Percentiles rank a stretch among this genome's conserved stretches.
Evolutionary conservation across 2,329 filamentous ascomycete species (phyloP).

Genomic region (Epichloe brachyelytri): DNA sequence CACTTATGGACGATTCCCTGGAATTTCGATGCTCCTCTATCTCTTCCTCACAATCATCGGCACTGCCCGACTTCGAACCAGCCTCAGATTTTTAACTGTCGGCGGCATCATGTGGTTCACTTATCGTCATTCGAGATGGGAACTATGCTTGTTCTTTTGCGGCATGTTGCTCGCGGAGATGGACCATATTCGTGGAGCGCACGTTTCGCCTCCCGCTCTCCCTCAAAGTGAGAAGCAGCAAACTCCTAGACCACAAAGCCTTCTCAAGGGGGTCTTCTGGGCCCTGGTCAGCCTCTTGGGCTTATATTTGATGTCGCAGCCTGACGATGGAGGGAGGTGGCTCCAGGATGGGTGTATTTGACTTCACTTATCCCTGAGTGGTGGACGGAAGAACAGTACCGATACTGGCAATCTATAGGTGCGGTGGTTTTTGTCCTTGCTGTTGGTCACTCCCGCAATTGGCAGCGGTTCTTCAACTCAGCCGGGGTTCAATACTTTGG

Average conservation of each 20-base stretch:
- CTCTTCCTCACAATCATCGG: constrained; percentile 41
- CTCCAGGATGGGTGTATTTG: constrained; percentile 40
- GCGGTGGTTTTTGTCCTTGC: constrained; percentile 38
- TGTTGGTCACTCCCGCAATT: constrained; percentile 31
- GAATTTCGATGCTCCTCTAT: constrained; percentile 47
- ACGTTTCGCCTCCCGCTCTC: constrained; percentile 20
- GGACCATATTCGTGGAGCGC: constrained; percentile 35
- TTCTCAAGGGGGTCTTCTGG: constrained; percentile 21
- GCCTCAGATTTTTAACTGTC: constrained; percentile 30
- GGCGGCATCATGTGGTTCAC: constrained; percentile 28
- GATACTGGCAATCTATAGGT: constrained; percentile 44
- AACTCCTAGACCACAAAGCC: background rate
- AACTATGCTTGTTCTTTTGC: constrained; percentile 40
- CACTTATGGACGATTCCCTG: constrained; percentile 51
- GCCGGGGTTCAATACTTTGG: constrained; percentile 43
- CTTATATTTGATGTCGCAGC: constrained; percentile 36
- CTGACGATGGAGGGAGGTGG: constrained; percentile 28
- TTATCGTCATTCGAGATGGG: constrained; percentile 37
- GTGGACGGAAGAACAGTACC: constrained; percentile 35
- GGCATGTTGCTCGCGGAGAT: constrained; percentile 43
- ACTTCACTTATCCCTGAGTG: constrained; percentile 34
- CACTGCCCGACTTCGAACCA: constrained; percentile 31
- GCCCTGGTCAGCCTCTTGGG: constrained; percentile 30
- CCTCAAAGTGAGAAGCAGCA: constrained; percentile 12
- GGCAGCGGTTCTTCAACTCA: constrained; percentile 38